Base-by-base conservation (phyloP, 345 rosid species). In the Durio zibethinus region DNA sequence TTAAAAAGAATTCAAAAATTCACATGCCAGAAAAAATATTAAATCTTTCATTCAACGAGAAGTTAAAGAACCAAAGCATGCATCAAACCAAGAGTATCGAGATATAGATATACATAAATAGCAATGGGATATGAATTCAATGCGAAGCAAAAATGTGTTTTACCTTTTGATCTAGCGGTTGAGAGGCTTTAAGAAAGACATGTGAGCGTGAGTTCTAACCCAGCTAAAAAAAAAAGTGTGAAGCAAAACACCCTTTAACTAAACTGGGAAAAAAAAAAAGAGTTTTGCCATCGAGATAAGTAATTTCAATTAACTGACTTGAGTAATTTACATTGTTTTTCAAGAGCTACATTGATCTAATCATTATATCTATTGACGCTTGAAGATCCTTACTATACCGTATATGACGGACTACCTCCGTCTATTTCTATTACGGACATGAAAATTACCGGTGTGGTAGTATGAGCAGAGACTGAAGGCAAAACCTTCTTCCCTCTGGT, bases 381-480 rank as follows among this genome's bases (percentile, higher is more conserved):
- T 56, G 35, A 77, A 56, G 47, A 56, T 45, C 15, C 53, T 53
- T 52, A 25, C 73, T 33, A 72, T 73, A 78, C 10, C 38, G 33
- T 78, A 61, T 78, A 79, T 75, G 45, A 43, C 66, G n/a, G 56
- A 70, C 74, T 79, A 56, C 67, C 80, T 82, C 82, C 79, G 57
- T 52, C 85, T 78, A 80, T 72, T 79, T 65, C 81, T 85, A 76
- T 73, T 86, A 86, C 84, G 83, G 83, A 87, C 87, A 88, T 74
- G 81, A 82, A 82, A 81, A 63, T 33, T 53, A 43, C 76, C 56
- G 38, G 21, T 73, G 64, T 70, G 61, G 73, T 72, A 78, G 80
- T 79, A 77, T 74, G 78, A 75, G 82, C 86, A 85, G 92, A 93
- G 95, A 85, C 95, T 94, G 97, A 90, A 94, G 94, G 83, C 98